Conservation (phyloP, 1,284 basidiomycete species). For the Melampsora americana region DNA sequence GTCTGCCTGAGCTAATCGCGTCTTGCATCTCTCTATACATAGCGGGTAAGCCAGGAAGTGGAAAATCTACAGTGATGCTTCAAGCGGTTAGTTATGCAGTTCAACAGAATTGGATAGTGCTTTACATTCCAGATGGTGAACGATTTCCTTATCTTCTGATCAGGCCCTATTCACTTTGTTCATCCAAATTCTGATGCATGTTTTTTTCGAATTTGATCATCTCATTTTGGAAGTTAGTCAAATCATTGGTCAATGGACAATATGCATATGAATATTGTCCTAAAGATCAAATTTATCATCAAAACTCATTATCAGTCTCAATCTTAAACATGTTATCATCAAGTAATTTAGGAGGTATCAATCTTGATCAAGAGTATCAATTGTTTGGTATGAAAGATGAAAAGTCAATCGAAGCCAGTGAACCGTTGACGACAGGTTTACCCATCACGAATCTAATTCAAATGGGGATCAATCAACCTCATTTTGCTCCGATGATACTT, state of each 20-base stretch:
- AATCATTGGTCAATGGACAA: constrained; percentile 27
- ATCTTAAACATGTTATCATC: not conserved
- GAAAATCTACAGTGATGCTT: constrained; percentile 39
- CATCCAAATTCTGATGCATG: not conserved
- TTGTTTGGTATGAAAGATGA: constrained; percentile 42
- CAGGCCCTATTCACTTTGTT: not conserved
- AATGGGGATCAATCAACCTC: not conserved
- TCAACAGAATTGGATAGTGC: constrained; percentile 28
- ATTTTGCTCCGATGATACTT: constrained; percentile 11
- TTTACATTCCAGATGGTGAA: constrained; percentile 44
- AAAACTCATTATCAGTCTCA: constrained; percentile 23
- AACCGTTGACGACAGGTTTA: not conserved
- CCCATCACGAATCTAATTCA: constrained; percentile 3
- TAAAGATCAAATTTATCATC: constrained; percentile 23
- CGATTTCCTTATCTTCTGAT: not conserved
- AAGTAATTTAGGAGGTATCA: constrained; percentile 2
- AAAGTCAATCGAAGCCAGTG: not conserved
- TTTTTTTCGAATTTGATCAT: not conserved
- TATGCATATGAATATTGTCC: constrained; percentile 34
- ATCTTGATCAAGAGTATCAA: not conserved
- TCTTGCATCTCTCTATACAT: not conserved
- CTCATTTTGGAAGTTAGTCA: constrained; percentile 2
- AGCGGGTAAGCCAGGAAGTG: constrained; percentile 32
- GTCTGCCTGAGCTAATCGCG: not conserved
- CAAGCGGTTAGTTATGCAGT: constrained; percentile 39